A percentile compares a stretch with the other conserved stretches of the same genome.
phyloP scores from a whole-genome alignment of 2,329 filamentous ascomycete genomes.

The Phialemoniopsis sp. region DNA sequence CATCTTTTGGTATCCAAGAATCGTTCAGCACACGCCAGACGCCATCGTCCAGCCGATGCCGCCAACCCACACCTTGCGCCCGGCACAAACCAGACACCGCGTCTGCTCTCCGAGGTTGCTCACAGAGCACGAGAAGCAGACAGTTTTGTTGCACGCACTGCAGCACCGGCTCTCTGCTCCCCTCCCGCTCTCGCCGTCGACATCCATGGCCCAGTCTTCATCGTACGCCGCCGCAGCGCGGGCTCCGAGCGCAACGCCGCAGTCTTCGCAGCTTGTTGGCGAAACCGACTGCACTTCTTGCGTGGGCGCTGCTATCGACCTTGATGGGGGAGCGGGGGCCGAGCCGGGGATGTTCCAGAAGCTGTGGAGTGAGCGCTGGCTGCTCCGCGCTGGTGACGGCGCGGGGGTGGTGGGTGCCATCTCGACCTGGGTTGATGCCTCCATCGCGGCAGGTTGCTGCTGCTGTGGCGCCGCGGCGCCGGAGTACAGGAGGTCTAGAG shows the following conservation, averaged over 20 bases:
- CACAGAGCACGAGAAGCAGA: constrained; percentile 57
- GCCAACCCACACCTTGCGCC: constrained; percentile 19
- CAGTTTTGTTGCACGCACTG: constrained; percentile 46
- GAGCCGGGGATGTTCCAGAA: constrained; percentile 51
- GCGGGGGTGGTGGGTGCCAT: constrained; percentile 8
- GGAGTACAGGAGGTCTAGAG: constrained; percentile 53
- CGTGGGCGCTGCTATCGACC: constrained; percentile 16
- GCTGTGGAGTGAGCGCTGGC: constrained; percentile 51
- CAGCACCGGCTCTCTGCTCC: constrained; percentile 30
- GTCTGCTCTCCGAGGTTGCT: constrained; percentile 52
- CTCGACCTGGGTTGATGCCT: constrained; percentile 10
- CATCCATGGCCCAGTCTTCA: constrained; percentile 29
- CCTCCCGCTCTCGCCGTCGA: constrained; percentile 23
- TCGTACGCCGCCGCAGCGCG: constrained; percentile 35
- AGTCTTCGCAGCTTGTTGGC: constrained; percentile 49
- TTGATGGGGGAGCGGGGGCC: constrained; percentile 17
- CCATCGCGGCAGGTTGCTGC: constrained; percentile 5
- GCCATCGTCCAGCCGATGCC: constrained; percentile 4
- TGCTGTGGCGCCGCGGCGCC: constrained; percentile 33
- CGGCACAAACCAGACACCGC: constrained; percentile 49
- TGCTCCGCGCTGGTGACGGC: constrained; percentile 9
- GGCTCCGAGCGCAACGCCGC: constrained; percentile 24
- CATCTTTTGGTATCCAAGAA: no score
- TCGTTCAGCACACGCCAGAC: background rate
- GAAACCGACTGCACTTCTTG: constrained; percentile 13